Evolutionary conservation across 257 asterid genomes (phyloP), one percentile per base, ranked within the genome.

Genomic region (Cordia subcordata): DNA sequence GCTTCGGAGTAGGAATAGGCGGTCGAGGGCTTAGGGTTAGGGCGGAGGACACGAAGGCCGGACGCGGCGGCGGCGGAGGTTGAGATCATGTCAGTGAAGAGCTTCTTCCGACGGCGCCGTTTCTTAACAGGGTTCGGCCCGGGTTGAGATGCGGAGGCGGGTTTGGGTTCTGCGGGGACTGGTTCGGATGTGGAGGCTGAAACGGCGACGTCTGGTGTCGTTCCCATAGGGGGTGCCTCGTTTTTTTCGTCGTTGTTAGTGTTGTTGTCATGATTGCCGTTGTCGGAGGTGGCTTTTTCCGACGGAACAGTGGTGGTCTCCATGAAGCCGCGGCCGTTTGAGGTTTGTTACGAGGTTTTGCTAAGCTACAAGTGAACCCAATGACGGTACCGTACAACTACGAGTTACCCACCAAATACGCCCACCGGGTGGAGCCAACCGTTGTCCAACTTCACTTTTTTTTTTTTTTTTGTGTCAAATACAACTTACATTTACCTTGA

Each of bases 101-200:
- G 77, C 66, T 82, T 85, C 83, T 86, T 88, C 33, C 96, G 86
- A 60, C 99, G 99, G 66, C 99, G 96, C 12, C 99, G 82, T 53
- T 70, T 79, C 75, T 73, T 91, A 35, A 75, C 79, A 8, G 79
- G 94, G 13, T 69, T 78, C 23, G 84, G 57, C 44, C 69, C 81
- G 13, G 81, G 73, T 21, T 65, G 70, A 4, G 63, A 15, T 0
- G 32, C 47, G 16, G 22, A 20, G 11, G 50, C 76, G 10, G 65
- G 68, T 13, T 16, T 62, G 5, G 75, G 62, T 38, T 58, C 71
- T 40, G 63, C 18, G 32, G 55, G 47, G 47, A 42, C 8, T 22
- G 68, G 54, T 57, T 69, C 71, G 39, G 71, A 55, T 67, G 62
- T 71, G 35, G 68, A 46, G 55, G 76, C 56, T 33, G 81, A 65